Evolutionary conservation across 1,284 basidiomycete species (phyloP), one percentile per base, ranked within the genome.

Genomic region (Trametes polyzona): DNA sequence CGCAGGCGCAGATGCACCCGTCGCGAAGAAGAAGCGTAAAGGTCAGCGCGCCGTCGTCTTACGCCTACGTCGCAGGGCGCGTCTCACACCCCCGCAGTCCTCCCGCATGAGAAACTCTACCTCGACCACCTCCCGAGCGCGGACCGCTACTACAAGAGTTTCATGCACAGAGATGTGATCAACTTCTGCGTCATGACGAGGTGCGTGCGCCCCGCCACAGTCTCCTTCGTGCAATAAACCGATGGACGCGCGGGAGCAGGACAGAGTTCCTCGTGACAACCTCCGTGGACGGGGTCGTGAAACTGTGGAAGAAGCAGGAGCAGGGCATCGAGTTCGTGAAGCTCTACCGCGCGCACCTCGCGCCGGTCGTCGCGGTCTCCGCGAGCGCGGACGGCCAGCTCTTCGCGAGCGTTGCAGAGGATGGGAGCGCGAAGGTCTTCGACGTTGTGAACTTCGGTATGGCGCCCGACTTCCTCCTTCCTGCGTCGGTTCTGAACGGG

Each of bases 241-340:
- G n/a, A 12, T 42, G 1, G 16, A 12, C 10, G 26, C 12, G 1
- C 49, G 32, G 5, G 27, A 27, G 12, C 66, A 96, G 94, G 68
- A 96, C 94, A 4, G 88, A 95, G 63, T 99, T 98, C 68, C 71
- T 98, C 51, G 83, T 99, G 57, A 99, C 97, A 2, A 95, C 96
- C 1, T 98, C 95, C 1, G 74, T 95, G 11, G 96, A 99, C 69
- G 97, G 97, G 1, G 93, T 96, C 73, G 77, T 99, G 66, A 99
- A 99, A 74, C 79, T 99, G 26, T 99, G 97, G 97, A 98, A 98
- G 80, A 99, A 99, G 76, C 95, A 97, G 75, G 90, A 95, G 12
- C 73, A 80, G 5, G 94, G 95, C 7, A 92, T 96, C 67, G 93
- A 96, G 74, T 96, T 95, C 68, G 92, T 96, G 59, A 96, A 97